These are phyloP conservation scores for Alternaria angustiovoidea DNA, from an alignment of 2,329 filamentous ascomycete species.

Conservation along the genomic window DNA sequence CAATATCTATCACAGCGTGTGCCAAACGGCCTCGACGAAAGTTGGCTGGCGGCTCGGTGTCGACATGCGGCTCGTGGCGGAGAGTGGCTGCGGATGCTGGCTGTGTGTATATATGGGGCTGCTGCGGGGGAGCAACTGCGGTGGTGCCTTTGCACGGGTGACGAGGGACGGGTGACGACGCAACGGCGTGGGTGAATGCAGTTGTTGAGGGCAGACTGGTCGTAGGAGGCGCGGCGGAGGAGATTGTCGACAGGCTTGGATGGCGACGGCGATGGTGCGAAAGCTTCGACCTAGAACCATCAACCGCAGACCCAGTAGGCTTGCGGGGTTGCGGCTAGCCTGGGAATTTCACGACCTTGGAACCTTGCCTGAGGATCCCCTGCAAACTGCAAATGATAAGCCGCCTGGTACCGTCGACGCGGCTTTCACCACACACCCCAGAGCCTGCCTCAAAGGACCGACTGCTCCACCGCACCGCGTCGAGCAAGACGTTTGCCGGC, in stretches of 20 bases:
- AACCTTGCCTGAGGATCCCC: background rate
- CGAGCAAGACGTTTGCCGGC: conserved; percentile 5
- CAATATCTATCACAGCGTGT: conserved; percentile 32
- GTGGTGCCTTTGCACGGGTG: conserved; percentile 14
- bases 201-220: background rate
- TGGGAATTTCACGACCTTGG: conserved; percentile 6
- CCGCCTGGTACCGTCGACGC: background rate
- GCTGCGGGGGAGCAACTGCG: conserved; percentile 1
- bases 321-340: conserved; percentile 12
- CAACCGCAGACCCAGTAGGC: conserved; percentile 6
- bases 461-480: conserved; percentile 10
- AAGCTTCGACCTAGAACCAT: conserved; percentile 15
- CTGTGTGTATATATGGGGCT: conserved; percentile 8
- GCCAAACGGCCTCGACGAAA: conserved; percentile 39
- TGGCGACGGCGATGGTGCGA: conserved; percentile 12
- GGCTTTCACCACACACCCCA: conserved; percentile 11
- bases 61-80: conserved; percentile 46
- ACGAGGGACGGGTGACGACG: conserved; percentile 16
- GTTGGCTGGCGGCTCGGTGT: conserved; percentile 23
- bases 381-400: background rate
- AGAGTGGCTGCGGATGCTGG: conserved; percentile 5
- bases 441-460: background rate
- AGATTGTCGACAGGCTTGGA: conserved; percentile 15
- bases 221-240: conserved; percentile 1
- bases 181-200: conserved; percentile 5